A percentile compares a stretch with the other conserved stretches of the same genome.
Conservation (phyloP, 148 eudicot species). For the Selenicereus undatus region DNA sequence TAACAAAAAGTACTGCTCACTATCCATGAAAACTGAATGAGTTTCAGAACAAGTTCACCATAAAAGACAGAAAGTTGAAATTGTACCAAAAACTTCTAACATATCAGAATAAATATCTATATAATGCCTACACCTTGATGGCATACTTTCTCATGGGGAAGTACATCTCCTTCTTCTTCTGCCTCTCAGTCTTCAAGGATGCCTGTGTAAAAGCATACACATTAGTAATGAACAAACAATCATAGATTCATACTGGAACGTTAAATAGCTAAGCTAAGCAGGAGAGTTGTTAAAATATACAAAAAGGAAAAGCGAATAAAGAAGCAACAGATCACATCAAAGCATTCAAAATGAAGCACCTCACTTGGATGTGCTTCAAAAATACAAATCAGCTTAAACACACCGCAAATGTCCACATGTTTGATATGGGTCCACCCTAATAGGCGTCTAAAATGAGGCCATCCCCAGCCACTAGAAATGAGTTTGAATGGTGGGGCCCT, state of each 20-base stretch:
- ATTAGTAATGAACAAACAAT: background rate
- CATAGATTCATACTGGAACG: background rate
- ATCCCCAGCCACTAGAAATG: no score
- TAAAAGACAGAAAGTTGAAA: background rate
- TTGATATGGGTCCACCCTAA: no score
- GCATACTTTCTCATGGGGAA: constrained; percentile 31
- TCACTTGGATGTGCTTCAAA: no score
- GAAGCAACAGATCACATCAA: no score
- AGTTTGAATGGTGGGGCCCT: no score
- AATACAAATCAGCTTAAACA: no score
- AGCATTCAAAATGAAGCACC: no score
- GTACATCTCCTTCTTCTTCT: constrained; percentile 29
- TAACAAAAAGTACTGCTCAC: background rate
- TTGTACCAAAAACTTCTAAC: background rate
- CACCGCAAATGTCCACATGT: no score
- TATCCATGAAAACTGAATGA: background rate
- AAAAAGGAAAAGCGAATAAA: no score
- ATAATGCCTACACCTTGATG: constrained; percentile 23
- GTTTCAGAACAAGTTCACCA: background rate
- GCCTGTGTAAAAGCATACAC: constrained; percentile 13
- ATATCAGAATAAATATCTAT: background rate
- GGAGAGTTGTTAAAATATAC: no score
- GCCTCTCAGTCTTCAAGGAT: constrained; percentile 28
- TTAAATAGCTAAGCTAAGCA: background rate
- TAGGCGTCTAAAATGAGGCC: no score